Percentiles rank a stretch among this genome's conserved stretches.
Evolutionary conservation across 2,329 filamentous ascomycete genomes (phyloP).

Genomic region (Colletotrichum echinochloae): DNA sequence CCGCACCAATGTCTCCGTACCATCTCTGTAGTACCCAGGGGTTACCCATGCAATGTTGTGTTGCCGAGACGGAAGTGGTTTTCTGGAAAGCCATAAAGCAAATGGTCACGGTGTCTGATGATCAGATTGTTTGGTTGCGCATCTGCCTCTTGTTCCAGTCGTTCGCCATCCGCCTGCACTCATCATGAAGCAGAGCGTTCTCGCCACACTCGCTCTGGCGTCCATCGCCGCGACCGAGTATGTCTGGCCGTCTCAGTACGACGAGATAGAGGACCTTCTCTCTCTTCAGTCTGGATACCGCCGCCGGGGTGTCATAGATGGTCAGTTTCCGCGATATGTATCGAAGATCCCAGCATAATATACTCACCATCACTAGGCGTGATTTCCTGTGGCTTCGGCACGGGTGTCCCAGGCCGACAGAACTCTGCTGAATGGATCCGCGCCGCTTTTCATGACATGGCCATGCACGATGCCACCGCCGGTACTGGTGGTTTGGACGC

Average conservation of each 20-base stretch:
- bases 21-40: no score
- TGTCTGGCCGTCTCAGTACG: conserved; percentile 38
- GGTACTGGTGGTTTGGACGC: conserved; percentile 45
- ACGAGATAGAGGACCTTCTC: conserved; percentile 40
- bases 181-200: conserved; percentile 31
- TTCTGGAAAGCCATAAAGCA: conserved; percentile 3
- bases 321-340: not conserved
- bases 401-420: conserved; percentile 36
- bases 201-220: conserved; percentile 23
- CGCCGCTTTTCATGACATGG: conserved; percentile 45
- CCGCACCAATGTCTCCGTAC: no score
- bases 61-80: not conserved
- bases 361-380: conserved; percentile 35
- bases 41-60: conserved; percentile 23
- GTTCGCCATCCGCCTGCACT: not conserved
- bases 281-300: conserved; percentile 37
- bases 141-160: not conserved
- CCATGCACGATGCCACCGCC: conserved; percentile 42
- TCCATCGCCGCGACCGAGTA: conserved; percentile 24
- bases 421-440: conserved; percentile 47
- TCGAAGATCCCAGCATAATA: no score
- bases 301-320: conserved; percentile 37
- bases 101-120: not conserved
- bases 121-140: not conserved
- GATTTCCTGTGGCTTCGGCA: conserved; percentile 41